Base-by-base conservation (phyloP, 2,329 filamentous ascomycete genomes). In the Fusarium sp. region DNA sequence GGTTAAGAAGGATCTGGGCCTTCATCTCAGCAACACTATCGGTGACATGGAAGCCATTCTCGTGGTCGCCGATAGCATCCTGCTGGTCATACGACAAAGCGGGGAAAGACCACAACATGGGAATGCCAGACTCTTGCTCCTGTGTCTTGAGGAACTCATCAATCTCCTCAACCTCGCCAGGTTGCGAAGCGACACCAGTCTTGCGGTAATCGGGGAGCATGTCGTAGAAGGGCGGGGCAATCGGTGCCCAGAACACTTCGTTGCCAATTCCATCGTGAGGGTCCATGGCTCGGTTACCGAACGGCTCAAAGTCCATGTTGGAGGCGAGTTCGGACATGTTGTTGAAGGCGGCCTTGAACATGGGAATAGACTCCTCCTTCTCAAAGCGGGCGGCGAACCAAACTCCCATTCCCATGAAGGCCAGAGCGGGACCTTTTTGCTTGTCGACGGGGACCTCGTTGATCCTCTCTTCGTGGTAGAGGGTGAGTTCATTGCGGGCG, bases 1-100 rank as follows among this genome's bases (percentile, higher is more conserved):
- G 78, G 72, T 88, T 89, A 36, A 91, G 82, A 1, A 90, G 74
- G 24, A 89, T 79, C 79, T 70, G 83, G 42, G 76, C 83, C 75
- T 75, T 81, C 72, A 66, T 79, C 65, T 79, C 77, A 20, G 78
- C 70, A 22, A 80, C 75, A 1, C 54, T 39, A 22, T 79, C 76
- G 17, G 73, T 78, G 18, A 80, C 81, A 47, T 83, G 80, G 38
- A 82, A 73, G 22, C 78, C 61, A 1, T 74, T 79, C 39, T 68
- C 65, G 22, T 69, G 57, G 24, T 80, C 77, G 17, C 62, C 62
- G 15, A 68, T 73, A 7, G 65, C 68, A 34, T 69, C 65, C 57
- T 69, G 71, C 12, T 78, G 75, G 2, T 57, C 58, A 7, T 52
- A 50, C 4, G 73, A 59, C 48, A 74, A 30, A 11, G 63, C 61